Base-by-base conservation (phyloP, 2,329 filamentous ascomycete species). In the Neoascochyta sp. region DNA sequence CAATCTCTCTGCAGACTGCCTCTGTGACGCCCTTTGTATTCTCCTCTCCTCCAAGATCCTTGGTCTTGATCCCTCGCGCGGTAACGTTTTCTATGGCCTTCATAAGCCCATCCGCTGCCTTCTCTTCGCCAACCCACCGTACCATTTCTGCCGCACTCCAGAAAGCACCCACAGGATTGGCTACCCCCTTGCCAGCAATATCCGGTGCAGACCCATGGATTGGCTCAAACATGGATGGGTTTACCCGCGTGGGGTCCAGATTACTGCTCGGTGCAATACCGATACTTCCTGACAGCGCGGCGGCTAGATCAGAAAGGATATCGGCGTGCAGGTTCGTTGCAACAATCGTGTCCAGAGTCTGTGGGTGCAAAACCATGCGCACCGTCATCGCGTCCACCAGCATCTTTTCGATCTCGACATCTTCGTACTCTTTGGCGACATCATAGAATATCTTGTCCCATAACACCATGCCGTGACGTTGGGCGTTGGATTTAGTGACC, bases 101-200 rank as follows among this genome's bases (percentile, higher is more conserved):
- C 62, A 83, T 72, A 13, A 83, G 60, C 23, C 63, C 60, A 34
- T 74, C 70, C 0, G 78, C 75, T 0, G 76, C 78, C 3, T 70
- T 64, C 18, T 72, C 67, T 35, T 78, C 64, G 0, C 78, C 78
- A n/a, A 83, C 55, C 71, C 79, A 81, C 22, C 70, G 62, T 9
- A 82, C 67, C 75, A 86, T 78, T 66, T 83, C 81, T 4, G 79
- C 77, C 0, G 76, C 79, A 1, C 78, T 80, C 81, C 80, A 84
- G 54, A 83, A 81, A 5, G 78, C 80, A 5, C 74, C 79, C 0
- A 83, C 69, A 0, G 78, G 78, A 47, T 81, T 81, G 1, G 77
- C 76, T 16, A 78, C 65, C 0, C 76, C 77, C 47, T 76, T 74
- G 3, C 80, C 78, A 1, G 74, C 75, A 32, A 83, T 81, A 40